Evolutionary conservation across 2,329 filamentous ascomycete genomes (phyloP).

Genomic region (Mycogone perniciosa): DNA sequence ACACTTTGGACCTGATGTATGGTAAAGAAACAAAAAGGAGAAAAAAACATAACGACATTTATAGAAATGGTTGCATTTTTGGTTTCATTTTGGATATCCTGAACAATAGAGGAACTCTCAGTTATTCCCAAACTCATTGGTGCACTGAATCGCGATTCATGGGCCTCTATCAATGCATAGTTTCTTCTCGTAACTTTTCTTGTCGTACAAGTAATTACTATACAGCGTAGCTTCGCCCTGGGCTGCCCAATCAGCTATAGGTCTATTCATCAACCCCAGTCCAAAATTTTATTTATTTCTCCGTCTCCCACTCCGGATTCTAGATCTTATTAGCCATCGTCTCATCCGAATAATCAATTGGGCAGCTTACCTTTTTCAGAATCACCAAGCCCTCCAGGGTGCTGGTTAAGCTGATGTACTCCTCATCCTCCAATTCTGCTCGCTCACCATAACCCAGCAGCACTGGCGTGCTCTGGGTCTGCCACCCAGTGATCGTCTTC

Average conservation of each 20-base stretch:
- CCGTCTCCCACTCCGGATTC: constrained; percentile 36
- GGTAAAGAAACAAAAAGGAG: constrained; percentile 32
- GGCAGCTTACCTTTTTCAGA: constrained; percentile 74
- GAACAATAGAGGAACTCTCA: not conserved
- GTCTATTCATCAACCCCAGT: constrained; percentile 11
- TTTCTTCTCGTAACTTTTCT: constrained; percentile 14
- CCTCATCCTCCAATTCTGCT: constrained; percentile 93
- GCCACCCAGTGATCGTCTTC: constrained; percentile 99
- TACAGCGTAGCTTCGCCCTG: constrained; percentile 26
- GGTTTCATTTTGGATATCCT: not conserved
- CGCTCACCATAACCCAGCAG: constrained; percentile 90
- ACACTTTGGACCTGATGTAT: constrained; percentile 58
- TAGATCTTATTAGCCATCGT: constrained; percentile 11
- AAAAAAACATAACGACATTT: not conserved
- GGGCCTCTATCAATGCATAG: constrained; percentile 23
- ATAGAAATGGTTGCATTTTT: not conserved
- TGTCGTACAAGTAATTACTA: constrained; percentile 27
- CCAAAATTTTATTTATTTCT: constrained; percentile 27
- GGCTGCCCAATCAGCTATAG: constrained; percentile 14
- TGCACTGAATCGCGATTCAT: not conserved
- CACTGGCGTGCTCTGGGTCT: constrained; percentile 98
- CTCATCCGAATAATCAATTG: not conserved
- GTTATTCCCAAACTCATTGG: no score
- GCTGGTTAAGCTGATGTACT: constrained; percentile 88
- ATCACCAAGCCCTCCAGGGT: constrained; percentile 94